Conservation (phyloP, 2,329 filamentous ascomycete genomes). For the Aspergillus transmontanensis region DNA sequence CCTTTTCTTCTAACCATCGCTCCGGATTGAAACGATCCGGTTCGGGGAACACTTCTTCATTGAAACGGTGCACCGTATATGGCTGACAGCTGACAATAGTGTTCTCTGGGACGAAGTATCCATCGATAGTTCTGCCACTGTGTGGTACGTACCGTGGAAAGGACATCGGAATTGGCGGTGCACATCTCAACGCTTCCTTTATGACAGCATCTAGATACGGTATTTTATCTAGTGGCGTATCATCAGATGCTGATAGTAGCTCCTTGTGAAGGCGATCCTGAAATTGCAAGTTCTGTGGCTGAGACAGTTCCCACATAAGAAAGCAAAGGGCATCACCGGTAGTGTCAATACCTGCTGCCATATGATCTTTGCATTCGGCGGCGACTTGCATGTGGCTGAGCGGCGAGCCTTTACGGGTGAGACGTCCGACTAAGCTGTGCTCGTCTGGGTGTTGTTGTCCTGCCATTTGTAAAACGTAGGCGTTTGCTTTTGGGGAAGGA, state of each 20-base stretch:
- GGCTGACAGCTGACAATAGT: conserved; percentile 44
- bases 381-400: conserved; percentile 60
- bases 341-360: conserved; percentile 72
- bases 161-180: conserved; percentile 55
- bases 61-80: conserved; percentile 38
- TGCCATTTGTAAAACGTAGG: conserved; percentile 59
- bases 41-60: conserved; percentile 33
- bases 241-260: conserved; percentile 45
- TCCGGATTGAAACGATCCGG: conserved; percentile 35
- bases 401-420: conserved; percentile 54
- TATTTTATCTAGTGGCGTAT: conserved; percentile 43
- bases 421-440: conserved; percentile 62
- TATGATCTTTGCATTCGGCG: conserved; percentile 71
- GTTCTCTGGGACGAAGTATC: conserved; percentile 36
- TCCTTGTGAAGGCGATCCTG: conserved; percentile 60
- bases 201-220: conserved; percentile 66
- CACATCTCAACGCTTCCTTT: conserved; percentile 62
- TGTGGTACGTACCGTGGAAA: conserved; percentile 49
- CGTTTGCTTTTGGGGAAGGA: conserved; percentile 60
- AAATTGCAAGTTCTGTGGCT: conserved; percentile 54
- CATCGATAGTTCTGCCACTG: conserved; percentile 45
- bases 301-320: conserved; percentile 71
- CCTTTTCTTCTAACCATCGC: conserved; percentile 39
- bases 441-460: conserved; percentile 49
- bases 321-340: conserved; percentile 71